phyloP scores from a whole-genome alignment of 129 eudicot species.

The Flaveria linearis region DNA sequence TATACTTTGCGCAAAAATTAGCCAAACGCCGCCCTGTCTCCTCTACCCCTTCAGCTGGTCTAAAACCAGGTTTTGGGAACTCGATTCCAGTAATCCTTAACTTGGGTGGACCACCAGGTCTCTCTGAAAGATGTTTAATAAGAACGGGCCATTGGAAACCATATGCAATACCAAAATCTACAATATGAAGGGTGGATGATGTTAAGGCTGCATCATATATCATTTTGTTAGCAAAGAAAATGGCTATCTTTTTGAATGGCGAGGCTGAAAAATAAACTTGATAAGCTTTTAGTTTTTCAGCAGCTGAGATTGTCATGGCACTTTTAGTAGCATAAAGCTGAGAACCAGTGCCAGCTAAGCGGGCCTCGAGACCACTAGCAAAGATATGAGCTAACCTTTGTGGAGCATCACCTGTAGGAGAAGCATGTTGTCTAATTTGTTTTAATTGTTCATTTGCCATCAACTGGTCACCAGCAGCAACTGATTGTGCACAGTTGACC shows the following conservation, averaged over 20 bases:
- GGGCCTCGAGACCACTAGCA: constrained; percentile 14
- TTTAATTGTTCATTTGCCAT: constrained; percentile 9
- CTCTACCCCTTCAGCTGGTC: constrained; percentile 17
- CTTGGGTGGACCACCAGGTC: constrained; percentile 17
- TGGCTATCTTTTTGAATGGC: background rate
- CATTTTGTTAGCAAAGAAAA: constrained; percentile 5
- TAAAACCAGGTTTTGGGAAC: constrained; percentile 6
- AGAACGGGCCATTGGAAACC: constrained; percentile 18
- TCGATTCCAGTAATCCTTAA: constrained; percentile 10
- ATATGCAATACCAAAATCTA: constrained; percentile 11
- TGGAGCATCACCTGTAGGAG: constrained; percentile 20
- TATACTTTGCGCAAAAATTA: constrained; percentile 1
- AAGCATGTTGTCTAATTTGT: constrained; percentile 15
- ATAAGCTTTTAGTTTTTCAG: constrained; percentile 9
- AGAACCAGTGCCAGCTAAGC: constrained; percentile 13
- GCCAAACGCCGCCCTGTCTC: constrained; percentile 16
- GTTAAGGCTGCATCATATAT: constrained; percentile 6
- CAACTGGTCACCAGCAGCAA: background rate
- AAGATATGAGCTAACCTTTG: constrained; percentile 15
- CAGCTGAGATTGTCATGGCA: constrained; percentile 14
- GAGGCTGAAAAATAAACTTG: constrained; percentile 1
- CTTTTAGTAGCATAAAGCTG: constrained; percentile 7
- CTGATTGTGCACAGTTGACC: constrained; percentile 10
- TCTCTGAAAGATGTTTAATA: constrained; percentile 9
- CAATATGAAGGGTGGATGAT: constrained; percentile 12